Conservation (phyloP, 1,284 basidiomycete genomes). For the Trichosporon sp. region DNA sequence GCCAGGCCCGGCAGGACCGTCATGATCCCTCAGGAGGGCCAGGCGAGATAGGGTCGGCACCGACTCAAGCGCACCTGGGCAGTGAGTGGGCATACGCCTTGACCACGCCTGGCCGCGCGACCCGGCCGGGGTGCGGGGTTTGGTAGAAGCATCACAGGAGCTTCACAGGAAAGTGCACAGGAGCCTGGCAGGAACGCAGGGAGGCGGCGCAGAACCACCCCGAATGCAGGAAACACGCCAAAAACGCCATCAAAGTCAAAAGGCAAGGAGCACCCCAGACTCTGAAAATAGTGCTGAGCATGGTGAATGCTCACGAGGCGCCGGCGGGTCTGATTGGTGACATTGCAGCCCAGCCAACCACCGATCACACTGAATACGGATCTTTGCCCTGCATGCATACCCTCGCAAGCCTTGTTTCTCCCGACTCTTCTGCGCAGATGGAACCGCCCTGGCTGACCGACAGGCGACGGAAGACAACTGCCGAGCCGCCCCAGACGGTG, state of each 20-base stretch:
- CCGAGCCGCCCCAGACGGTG: neutral
- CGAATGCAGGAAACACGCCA: conserved; percentile 11
- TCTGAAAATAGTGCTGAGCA: conserved; percentile 2
- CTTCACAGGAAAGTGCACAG: neutral
- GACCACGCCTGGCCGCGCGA: neutral
- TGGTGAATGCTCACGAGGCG: neutral
- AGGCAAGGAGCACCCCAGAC: conserved; percentile 1
- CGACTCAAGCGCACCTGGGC: neutral
- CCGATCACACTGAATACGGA: conserved; percentile 13
- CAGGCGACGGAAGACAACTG: neutral
- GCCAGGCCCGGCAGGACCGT: neutral
- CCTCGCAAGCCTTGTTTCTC: conserved; percentile 9
- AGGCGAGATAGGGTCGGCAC: neutral
- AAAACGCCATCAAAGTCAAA: conserved; percentile 3
- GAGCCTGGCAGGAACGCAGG: conserved; percentile 2
- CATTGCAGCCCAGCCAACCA: conserved; percentile 1
- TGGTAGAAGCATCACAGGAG: neutral
- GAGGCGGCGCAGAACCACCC: conserved; percentile 1
- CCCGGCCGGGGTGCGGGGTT: neutral
- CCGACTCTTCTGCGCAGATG: neutral
- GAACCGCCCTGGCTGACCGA: neutral
- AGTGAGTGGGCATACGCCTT: neutral
- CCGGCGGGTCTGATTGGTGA: neutral
- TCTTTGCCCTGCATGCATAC: conserved; percentile 4
- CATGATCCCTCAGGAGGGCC: neutral